Conservation (phyloP, 2,329 filamentous ascomycete species). For the Aureobasidium sp. region DNA sequence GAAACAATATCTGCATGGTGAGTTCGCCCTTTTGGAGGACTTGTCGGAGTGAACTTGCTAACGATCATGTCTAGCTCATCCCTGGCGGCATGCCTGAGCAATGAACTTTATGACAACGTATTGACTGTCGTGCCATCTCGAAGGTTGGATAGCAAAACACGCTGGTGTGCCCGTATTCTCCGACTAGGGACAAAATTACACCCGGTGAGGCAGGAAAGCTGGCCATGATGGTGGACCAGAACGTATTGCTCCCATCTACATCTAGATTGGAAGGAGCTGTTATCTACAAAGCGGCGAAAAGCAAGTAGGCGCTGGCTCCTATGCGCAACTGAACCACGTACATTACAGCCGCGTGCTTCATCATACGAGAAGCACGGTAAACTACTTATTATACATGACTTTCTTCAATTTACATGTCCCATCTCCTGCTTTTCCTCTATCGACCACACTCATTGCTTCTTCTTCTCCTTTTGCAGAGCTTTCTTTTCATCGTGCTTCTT, state of each 20-base stretch:
- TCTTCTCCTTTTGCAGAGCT: constrained; percentile 29
- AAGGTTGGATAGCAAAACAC: neutral
- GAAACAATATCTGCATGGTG: constrained; percentile 99
- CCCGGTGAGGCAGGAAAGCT: neutral
- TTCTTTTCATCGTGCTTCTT: constrained; percentile 44
- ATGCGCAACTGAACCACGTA: neutral
- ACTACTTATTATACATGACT: neutral
- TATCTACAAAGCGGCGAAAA: neutral
- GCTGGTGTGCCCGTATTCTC: neutral
- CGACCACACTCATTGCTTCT: constrained; percentile 19
- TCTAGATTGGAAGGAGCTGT: neutral
- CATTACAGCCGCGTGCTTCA: neutral
- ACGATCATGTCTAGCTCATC: constrained; percentile 17
- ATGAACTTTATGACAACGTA: constrained; percentile 4
- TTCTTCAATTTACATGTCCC: neutral
- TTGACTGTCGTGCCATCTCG: neutral
- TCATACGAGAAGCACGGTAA: neutral
- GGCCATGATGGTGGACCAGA: neutral
- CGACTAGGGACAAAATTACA: neutral
- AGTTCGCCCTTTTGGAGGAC: constrained; percentile 17
- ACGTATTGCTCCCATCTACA: neutral
- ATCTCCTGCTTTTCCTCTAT: neutral
- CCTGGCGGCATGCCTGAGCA: constrained; percentile 23
- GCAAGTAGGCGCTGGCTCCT: neutral
- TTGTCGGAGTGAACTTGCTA: neutral